Base-by-base conservation (phyloP, 495 filamentous ascomycete genomes). In the Poronia punctata region DNA sequence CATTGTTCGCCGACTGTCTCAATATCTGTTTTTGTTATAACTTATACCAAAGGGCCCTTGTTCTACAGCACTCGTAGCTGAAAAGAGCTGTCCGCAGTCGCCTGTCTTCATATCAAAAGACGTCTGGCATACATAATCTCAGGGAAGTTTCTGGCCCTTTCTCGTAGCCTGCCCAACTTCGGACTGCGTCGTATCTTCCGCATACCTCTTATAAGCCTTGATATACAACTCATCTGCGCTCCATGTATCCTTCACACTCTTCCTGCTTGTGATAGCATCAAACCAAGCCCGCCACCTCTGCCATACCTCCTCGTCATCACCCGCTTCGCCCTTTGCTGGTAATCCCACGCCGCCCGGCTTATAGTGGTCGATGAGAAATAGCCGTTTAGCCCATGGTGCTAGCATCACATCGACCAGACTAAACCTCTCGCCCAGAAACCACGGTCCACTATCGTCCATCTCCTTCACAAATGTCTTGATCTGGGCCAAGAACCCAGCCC, bases 361-460 rank as follows among this genome's bases (percentile, higher is more conserved):
- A 45, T 78, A 85, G 39, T 83, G 66, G 54, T 86, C 80, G 51
- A 86, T 80, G 22, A 83, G 63, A 64, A 77, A 86, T 38, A 86
- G 50, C 33, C 82, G 66, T 45, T 82, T 67, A 5, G 76, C 73
- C 80, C 78, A 84, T 6, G 80, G 80, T 21, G 77, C 80, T 5
- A 82, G 54, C 46, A 77, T 71, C 18, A 84, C 61, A 57, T 87
- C 82, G 1, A 83, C 68, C 18, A 84, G 48, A 28, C 61, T 64
- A 7, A 80, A 68, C 29, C 66, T 62, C 10, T 60, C 47, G 0
- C 80, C 80, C 6, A 80, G 50, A 54, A 87, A 86, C 61, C 73
- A 84, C 0, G 78, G 81, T 1, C 80, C 82, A 6, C 35, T 27
- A 0, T 41, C 12, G 20, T 74, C 62, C 75, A 83, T 80, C 59